phyloP scores from a whole-genome alignment of 2,329 filamentous ascomycete species.

The Biscogniauxia sp. region DNA sequence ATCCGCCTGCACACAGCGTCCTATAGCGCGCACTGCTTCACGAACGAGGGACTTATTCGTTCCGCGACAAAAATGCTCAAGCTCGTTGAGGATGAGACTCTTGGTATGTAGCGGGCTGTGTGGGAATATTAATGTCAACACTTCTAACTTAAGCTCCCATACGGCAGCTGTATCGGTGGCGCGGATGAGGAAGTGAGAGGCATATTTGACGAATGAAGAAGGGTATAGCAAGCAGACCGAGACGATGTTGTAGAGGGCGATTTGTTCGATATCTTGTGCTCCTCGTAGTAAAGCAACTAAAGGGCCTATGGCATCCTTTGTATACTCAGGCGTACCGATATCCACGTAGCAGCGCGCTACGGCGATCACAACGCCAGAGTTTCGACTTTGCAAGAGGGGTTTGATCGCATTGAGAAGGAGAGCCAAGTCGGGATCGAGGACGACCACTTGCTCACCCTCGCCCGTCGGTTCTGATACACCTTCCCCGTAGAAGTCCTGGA shows the following conservation, averaged over 20 bases:
- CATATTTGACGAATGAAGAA: slow-evolving; percentile 79
- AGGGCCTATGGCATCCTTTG: slow-evolving; percentile 74
- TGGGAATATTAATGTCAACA: slow-evolving; percentile 88
- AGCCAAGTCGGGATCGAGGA: slow-evolving; percentile 78
- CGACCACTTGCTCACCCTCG: slow-evolving; percentile 53
- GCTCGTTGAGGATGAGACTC: slow-evolving; percentile 83
- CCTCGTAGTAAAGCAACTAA: slow-evolving; percentile 82
- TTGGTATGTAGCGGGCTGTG: slow-evolving; percentile 73
- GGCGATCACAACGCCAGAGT: slow-evolving; percentile 86
- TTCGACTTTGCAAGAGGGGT: slow-evolving; percentile 86
- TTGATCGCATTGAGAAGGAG: slow-evolving; percentile 76
- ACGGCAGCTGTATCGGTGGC: slow-evolving; percentile 76
- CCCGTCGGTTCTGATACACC: slow-evolving; percentile 45
- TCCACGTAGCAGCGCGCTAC: slow-evolving; percentile 83
- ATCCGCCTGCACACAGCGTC: slow-evolving; percentile 83
- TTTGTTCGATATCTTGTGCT: slow-evolving; percentile 81
- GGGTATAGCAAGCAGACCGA: slow-evolving; percentile 80
- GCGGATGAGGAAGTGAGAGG: slow-evolving; percentile 84
- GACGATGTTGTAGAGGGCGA: slow-evolving; percentile 92
- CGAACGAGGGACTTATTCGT: slow-evolving; percentile 74
- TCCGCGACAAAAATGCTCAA: slow-evolving; percentile 86
- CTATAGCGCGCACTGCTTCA: slow-evolving; percentile 89
- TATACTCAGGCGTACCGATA: slow-evolving; percentile 75
- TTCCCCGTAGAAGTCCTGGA: slow-evolving; percentile 81
- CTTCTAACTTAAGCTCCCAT: slow-evolving; percentile 88